Conservation (phyloP, 306 rosid genomes). For the Cicer pinnatifidum region DNA sequence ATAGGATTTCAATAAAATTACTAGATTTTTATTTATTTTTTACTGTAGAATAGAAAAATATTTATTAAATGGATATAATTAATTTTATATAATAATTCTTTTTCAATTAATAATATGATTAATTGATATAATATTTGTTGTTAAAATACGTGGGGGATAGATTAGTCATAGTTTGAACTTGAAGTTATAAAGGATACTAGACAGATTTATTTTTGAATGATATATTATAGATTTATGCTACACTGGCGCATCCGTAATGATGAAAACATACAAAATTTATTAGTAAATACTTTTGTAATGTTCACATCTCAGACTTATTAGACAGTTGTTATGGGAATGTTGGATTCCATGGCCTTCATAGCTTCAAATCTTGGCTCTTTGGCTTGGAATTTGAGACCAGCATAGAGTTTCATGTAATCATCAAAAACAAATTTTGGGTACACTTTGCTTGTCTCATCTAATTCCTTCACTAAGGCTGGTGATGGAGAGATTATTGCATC, state of each 20-base stretch:
- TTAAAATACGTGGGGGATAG: no score
- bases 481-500: slow-evolving; percentile 84
- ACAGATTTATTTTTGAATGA: not conserved
- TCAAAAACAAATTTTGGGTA: slow-evolving; percentile 89
- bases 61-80: no score
- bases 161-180: no score
- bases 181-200: no score
- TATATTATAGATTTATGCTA: not conserved
- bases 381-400: slow-evolving; percentile 73
- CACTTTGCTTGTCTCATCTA: slow-evolving; percentile 44
- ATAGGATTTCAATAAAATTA: no score
- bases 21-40: no score
- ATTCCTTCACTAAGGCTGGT: slow-evolving; percentile 57
- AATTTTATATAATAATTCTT: no score
- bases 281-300: not conserved
- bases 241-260: slow-evolving; percentile 25
- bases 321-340: slow-evolving; percentile 54
- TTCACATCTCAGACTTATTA: slow-evolving; percentile 33
- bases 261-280: slow-evolving; percentile 13
- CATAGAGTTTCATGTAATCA: slow-evolving; percentile 85
- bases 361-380: slow-evolving; percentile 90
- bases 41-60: no score
- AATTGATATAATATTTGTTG: no score
- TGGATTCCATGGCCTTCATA: slow-evolving; percentile 69
- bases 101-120: no score